Evolutionary conservation across 2,329 filamentous ascomycete species (phyloP).

Genomic region (Penicillium sp.): DNA sequence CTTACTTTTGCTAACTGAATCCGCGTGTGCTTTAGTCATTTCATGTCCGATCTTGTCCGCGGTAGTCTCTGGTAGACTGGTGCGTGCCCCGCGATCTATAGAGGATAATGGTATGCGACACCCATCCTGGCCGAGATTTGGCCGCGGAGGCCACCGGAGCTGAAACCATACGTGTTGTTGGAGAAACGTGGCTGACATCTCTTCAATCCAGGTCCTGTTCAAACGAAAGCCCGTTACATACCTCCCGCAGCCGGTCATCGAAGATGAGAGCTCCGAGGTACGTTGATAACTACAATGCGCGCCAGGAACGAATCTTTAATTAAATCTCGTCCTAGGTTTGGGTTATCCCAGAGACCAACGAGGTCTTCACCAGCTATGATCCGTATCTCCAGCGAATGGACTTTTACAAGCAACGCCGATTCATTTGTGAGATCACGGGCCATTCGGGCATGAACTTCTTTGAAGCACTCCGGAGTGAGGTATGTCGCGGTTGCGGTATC

Average conservation of each 20-base stretch:
- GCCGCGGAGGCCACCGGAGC: neutral
- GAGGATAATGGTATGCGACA: constrained; percentile 33
- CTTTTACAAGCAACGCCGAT: constrained; percentile 89
- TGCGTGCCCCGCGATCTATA: constrained; percentile 18
- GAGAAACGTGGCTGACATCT: constrained; percentile 20
- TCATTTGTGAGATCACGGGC: constrained; percentile 94
- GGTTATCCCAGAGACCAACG: constrained; percentile 84
- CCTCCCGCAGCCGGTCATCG: constrained; percentile 66
- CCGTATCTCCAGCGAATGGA: constrained; percentile 83
- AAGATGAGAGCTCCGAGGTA: constrained; percentile 83
- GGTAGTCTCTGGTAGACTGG: constrained; percentile 26
- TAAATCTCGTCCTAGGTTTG: constrained; percentile 64
- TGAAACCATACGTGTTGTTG: neutral
- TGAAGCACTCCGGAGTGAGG: constrained; percentile 87
- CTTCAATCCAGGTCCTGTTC: constrained; percentile 71
- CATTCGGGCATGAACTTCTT: constrained; percentile 91
- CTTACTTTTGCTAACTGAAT: constrained; percentile 14
- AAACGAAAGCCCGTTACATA: constrained; percentile 94
- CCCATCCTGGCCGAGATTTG: neutral
- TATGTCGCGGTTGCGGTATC: constrained; percentile 47
- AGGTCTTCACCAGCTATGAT: constrained; percentile 86
- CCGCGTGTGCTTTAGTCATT: constrained; percentile 18
- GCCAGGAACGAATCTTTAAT: constrained; percentile 10
- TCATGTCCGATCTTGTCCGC: constrained; percentile 16
- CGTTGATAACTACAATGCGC: neutral